Base-by-base conservation (phyloP, 2,329 filamentous ascomycete species). In the Aureobasidium musti region DNA sequence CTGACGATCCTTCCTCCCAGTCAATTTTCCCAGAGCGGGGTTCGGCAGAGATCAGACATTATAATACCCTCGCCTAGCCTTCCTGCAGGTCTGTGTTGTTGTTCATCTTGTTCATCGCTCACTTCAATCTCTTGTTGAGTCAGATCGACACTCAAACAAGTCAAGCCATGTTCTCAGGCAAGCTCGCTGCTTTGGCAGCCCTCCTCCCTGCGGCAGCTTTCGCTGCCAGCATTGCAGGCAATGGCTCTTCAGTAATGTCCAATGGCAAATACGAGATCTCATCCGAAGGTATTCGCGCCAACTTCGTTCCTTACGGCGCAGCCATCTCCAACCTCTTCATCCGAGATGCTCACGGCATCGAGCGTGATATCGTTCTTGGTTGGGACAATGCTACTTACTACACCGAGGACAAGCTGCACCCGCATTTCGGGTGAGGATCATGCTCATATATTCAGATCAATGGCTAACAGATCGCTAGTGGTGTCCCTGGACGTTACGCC, bases 311-410 rank as follows among this genome's bases (percentile, higher is more conserved):
- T 1, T 92, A 92, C 72, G 90, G 89, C 68, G 90, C 90, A 8
- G 87, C 87, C 67, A 84, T 93, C 72, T 84, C 88, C 67, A 89
- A 92, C 74, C 80, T 93, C 63, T 82, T 90, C 75, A 82, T 93
- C 75, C 83, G 85, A 43, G 90, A 92, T 76, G 85, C 86, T 71
- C 82, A 88, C 70, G 89, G 89, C 53, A 79, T 89, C 50, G 82
- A 86, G 74, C 84, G 89, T 67, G 90, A 93, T 74, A 80, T 93
- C 59, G 86, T 93, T 1, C 83, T 84, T 54, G 90, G 90, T 56
- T 92, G 87, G 72, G 90, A 93, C 79, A 92, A 92, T 74, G 89
- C 90, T 53, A 86, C 80, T 63, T 87, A 89, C 78, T 93, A 92
- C 78, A 78, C 77, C 67, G 75, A 86, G 57, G 88, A 91, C 76